Evolutionary conservation across 192 early-diverging fungal genomes (phyloP).

Genomic region (Coemansia sp.): DNA sequence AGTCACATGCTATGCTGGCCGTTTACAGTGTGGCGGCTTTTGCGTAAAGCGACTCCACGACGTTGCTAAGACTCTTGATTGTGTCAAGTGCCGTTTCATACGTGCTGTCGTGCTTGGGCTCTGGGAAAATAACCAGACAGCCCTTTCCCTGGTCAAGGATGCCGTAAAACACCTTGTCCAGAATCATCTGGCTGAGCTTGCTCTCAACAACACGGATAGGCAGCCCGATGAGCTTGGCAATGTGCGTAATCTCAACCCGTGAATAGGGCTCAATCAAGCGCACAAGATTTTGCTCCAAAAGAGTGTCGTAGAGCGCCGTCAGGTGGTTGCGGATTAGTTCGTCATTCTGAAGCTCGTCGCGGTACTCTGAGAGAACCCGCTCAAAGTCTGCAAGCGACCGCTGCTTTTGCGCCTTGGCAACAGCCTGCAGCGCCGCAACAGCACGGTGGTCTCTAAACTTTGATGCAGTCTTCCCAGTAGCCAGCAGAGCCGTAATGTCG

Average conservation of each 20-base stretch:
- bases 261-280: conserved; percentile 98
- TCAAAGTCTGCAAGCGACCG: conserved; percentile 97
- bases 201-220: conserved; percentile 90
- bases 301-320: conserved; percentile 88
- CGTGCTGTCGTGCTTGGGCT: conserved; percentile 81
- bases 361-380: conserved; percentile 78
- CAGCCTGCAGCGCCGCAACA: conserved; percentile 90
- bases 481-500: conserved; percentile 86
- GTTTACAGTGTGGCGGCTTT: conserved; percentile 60
- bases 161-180: conserved; percentile 92
- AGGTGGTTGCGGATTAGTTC: conserved; percentile 92
- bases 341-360: conserved; percentile 84
- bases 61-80: conserved; percentile 92
- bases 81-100: conserved; percentile 92
- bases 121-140: conserved; percentile 92
- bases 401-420: conserved; percentile 95
- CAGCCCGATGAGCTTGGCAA: conserved; percentile 89
- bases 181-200: conserved; percentile 99
- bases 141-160: conserved; percentile 98
- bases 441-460: conserved; percentile 77
- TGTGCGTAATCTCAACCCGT: conserved; percentile 91
- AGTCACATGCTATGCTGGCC: too few species aligned
- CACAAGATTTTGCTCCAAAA: conserved; percentile 94
- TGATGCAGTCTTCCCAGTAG: conserved; percentile 83
- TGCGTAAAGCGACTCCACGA: conserved; percentile 91